phyloP scores from a whole-genome alignment of 2,329 filamentous ascomycete genomes.

The Anisogramma anomala region DNA sequence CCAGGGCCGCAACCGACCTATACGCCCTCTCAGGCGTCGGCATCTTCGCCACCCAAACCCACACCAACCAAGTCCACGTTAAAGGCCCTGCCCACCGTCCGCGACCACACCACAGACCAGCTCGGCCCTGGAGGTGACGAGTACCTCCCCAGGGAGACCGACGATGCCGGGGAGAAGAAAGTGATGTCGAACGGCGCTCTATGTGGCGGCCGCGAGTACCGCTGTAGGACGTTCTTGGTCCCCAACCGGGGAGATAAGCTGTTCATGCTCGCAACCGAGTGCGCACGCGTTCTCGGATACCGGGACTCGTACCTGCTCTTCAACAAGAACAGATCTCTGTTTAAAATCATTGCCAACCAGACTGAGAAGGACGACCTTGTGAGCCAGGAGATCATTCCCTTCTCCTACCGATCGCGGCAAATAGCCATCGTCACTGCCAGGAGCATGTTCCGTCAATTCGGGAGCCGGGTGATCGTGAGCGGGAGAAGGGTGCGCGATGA shows the following conservation, averaged over 20 bases:
- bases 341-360: slow-evolving; percentile 95
- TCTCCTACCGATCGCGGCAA: slow-evolving; percentile 95
- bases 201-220: slow-evolving; percentile 73
- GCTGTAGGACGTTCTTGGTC: slow-evolving; percentile 86
- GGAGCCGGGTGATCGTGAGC: slow-evolving; percentile 81
- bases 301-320: slow-evolving; percentile 96
- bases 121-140: slow-evolving; percentile 82
- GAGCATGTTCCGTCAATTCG: slow-evolving; percentile 98
- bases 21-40: slow-evolving; percentile 38
- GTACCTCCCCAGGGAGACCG: slow-evolving; percentile 85
- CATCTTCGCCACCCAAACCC: slow-evolving; percentile 56
- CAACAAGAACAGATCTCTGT: slow-evolving; percentile 95
- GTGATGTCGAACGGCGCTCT: slow-evolving; percentile 74
- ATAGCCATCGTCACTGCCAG: slow-evolving; percentile 96
- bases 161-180: slow-evolving; percentile 90
- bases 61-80: slow-evolving; percentile 74
- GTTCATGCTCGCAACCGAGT: slow-evolving; percentile 98
- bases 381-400: slow-evolving; percentile 85
- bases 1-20: slow-evolving; percentile 24
- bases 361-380: slow-evolving; percentile 95
- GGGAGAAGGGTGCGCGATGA: slow-evolving; percentile 89
- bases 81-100: slow-evolving; percentile 88
- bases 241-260: slow-evolving; percentile 84
- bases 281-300: slow-evolving; percentile 84
- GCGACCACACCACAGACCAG: slow-evolving; percentile 95